Base-by-base conservation (phyloP, 73 alveolate species). In the Blepharisma stoltei region DNA sequence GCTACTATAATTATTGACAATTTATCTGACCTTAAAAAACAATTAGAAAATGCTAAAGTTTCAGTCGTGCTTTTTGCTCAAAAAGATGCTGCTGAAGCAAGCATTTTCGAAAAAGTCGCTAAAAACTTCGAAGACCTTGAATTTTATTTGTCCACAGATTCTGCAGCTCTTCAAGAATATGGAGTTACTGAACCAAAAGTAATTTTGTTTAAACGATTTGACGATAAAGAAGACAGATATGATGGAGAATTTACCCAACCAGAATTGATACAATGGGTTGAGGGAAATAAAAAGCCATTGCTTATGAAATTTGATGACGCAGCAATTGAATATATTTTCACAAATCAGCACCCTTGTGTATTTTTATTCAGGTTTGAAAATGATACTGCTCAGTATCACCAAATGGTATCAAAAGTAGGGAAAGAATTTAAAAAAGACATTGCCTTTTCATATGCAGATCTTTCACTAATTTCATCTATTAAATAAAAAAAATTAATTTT, bases 231-330 rank as follows among this genome's bases (percentile, higher is more conserved):
- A 88, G 81, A 84, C 70, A 86, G 80, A 37, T 89, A 83, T 78
- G 82, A 55, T 27, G 93, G 89, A 32, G 93, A 87, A 27, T 52
- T 93, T 83, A 83, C 83, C 70, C 73, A 27, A 23, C 71, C 71
- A 43, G 55, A 78, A 43, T 78, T 95, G 2, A 76, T 71, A 49
- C 86, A 85, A 52, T 95, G 86, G 78, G 84, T 94, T 54, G 78
- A 85, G 41, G 54, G 86, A 55, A 44, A 84, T 78, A 78, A 89
- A 18, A 87, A 85, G 66, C 98, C 99, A 6, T 87, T 89, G 78
- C 89, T 94, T 37, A 87, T 93, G 78, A 91, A 87, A 25, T 94
- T 95, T 89, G 77, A 92, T 71, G 96, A 93, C 78, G 94, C 88
- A 75, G 86, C 96, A 66, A 89, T 89, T 83, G 96, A 92, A 77